phyloP scores from a whole-genome alignment of 1,284 basidiomycete species.

The Phenoliferia sp. region DNA sequence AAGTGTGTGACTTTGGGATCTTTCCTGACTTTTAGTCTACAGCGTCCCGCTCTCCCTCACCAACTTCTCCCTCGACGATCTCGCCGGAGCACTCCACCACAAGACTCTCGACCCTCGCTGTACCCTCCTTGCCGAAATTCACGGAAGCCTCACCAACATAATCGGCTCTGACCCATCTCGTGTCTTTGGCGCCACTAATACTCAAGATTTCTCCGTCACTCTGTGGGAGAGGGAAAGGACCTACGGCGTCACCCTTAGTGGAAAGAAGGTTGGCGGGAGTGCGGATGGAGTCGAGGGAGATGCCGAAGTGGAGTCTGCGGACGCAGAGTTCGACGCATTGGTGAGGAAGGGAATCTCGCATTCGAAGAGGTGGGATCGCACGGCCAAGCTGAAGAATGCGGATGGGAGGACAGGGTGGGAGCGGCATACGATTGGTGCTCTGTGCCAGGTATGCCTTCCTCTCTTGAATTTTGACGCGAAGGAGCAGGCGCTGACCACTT shows the following conservation, averaged over 20 bases:
- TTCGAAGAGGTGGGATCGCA: conserved; percentile 30
- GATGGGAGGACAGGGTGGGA: conserved; percentile 28
- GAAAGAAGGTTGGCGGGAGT: no score
- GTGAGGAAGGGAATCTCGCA: conserved; percentile 27
- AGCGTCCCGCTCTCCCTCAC: conserved; percentile 84
- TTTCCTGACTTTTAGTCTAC: neutral
- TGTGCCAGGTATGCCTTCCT: conserved; percentile 20
- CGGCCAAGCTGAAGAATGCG: conserved; percentile 29
- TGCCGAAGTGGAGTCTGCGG: conserved; percentile 1
- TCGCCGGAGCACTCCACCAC: conserved; percentile 81
- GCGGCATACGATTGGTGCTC: conserved; percentile 28
- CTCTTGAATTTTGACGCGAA: no score
- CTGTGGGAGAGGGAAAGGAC: no score
- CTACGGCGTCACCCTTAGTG: no score
- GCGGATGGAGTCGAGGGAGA: conserved; percentile 2
- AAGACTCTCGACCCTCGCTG: conserved; percentile 64
- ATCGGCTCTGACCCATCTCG: conserved; percentile 64
- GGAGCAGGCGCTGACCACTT: neutral
- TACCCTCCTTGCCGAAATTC: conserved; percentile 75
- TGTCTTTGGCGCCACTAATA: conserved; percentile 38
- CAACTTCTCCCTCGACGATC: conserved; percentile 89
- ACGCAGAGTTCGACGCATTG: conserved; percentile 21
- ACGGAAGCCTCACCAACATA: conserved; percentile 81
- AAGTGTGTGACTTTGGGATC: conserved; percentile 2
- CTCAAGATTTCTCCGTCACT: neutral